A percentile compares a stretch with the other conserved stretches of the same genome.
Evolutionary conservation across 306 rosid species (phyloP).

Genomic region (Gastrolobium villosum): DNA sequence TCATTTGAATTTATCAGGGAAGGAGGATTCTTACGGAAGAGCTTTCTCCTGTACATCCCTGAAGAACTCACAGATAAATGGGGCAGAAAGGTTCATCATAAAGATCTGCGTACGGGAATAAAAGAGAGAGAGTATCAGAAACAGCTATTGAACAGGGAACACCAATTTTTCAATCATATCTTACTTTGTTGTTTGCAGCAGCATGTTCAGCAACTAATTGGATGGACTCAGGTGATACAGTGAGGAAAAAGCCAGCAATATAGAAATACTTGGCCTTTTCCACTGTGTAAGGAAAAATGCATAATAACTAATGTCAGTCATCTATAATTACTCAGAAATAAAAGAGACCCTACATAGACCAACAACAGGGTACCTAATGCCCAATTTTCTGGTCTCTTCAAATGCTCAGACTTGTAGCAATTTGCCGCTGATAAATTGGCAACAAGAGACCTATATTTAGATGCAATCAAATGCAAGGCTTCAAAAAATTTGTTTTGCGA

Average conservation of each 20-base stretch:
- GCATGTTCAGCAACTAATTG: constrained; percentile 90
- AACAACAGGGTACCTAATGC: constrained; percentile 67
- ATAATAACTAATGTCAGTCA: constrained; percentile 22
- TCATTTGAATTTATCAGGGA: constrained; percentile 20
- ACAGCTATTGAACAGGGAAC: not conserved
- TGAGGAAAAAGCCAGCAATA: constrained; percentile 93
- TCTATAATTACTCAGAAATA: not conserved
- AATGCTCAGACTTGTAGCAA: constrained; percentile 83
- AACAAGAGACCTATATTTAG: constrained; percentile 70
- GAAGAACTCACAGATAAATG: constrained; percentile 86
- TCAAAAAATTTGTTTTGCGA: constrained; percentile 29
- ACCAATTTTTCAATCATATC: constrained; percentile 11
- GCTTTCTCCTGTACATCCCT: constrained; percentile 79
- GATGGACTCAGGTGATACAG: constrained; percentile 90
- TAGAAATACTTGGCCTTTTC: constrained; percentile 86
- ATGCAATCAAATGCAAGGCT: constrained; percentile 26
- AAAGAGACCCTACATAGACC: constrained; percentile 1
- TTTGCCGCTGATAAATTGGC: constrained; percentile 92
- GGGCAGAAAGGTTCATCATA: constrained; percentile 89
- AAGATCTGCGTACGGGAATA: constrained; percentile 63
- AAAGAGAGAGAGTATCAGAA: not conserved
- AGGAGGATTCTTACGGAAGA: constrained; percentile 62
- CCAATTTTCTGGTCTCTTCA: constrained; percentile 88
- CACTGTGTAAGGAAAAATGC: constrained; percentile 59
- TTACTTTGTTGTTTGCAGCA: constrained; percentile 79